Percentiles rank a stretch among this genome's conserved stretches.
Conservation (phyloP, 306 rosid genomes). For the Sophora flavescens region DNA sequence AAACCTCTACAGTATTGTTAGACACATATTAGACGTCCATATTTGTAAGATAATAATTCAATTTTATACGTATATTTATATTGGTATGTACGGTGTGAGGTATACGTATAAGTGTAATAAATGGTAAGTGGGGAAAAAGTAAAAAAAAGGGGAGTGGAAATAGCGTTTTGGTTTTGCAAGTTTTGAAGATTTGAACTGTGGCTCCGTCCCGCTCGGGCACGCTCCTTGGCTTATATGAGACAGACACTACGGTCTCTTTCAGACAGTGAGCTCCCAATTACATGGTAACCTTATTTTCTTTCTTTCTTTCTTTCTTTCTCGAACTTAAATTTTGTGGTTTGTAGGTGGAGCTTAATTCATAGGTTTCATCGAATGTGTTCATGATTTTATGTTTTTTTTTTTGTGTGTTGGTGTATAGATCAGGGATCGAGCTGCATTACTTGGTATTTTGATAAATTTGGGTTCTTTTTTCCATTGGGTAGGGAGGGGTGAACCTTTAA, state of each 20-base stretch:
- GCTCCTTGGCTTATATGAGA: conserved; percentile 40
- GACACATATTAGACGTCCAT: too few relatives aligned
- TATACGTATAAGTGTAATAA: too few relatives aligned
- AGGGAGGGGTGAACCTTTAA: neutral
- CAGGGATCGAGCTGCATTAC: conserved; percentile 24
- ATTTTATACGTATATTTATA: too few relatives aligned
- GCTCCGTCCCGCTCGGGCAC: conserved; percentile 76
- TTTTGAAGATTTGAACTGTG: conserved; percentile 72
- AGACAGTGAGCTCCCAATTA: neutral
- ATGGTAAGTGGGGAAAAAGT: too few relatives aligned
- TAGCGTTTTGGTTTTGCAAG: neutral
- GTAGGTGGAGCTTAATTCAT: neutral
- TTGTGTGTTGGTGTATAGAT: conserved; percentile 3
- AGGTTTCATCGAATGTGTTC: neutral
- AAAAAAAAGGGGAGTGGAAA: too few relatives aligned
- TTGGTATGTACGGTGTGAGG: too few relatives aligned
- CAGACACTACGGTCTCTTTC: conserved; percentile 21
- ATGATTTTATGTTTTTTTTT: neutral
- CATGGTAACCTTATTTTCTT: neutral
- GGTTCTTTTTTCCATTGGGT: neutral
- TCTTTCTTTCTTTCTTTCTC: neutral
- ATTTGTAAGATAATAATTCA: too few relatives aligned
- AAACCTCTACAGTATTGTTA: too few relatives aligned
- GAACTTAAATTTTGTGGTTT: neutral
- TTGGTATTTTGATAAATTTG: neutral